These are phyloP conservation scores for Eucalyptus sp. DNA, from an alignment of 345 rosid species.

Conservation along the genomic window DNA sequence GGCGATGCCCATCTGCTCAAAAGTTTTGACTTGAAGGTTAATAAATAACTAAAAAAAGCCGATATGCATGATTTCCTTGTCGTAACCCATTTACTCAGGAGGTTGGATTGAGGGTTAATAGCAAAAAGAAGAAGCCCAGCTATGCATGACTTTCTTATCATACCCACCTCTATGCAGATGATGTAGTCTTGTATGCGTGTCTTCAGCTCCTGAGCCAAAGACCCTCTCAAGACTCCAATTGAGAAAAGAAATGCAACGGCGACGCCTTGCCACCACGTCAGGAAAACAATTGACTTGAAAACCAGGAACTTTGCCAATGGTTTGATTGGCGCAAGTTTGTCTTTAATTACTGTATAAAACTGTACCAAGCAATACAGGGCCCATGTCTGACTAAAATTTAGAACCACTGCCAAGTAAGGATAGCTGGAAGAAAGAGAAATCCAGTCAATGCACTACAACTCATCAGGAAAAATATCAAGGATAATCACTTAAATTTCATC, in stretches of 20 bases:
- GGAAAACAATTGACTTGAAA: slow-evolving; percentile 92
- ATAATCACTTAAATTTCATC: background rate
- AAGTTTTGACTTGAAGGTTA: background rate
- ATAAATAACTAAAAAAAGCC: background rate
- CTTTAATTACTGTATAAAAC: slow-evolving; percentile 83
- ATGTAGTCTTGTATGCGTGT: slow-evolving; percentile 92
- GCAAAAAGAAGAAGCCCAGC: background rate
- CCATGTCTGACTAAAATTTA: slow-evolving; percentile 97
- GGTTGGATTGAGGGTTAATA: background rate
- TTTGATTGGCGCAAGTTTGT: slow-evolving; percentile 77
- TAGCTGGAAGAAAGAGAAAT: slow-evolving; percentile 42
- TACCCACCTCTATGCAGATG: slow-evolving; percentile 83
- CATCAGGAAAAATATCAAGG: background rate
- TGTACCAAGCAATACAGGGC: slow-evolving; percentile 97
- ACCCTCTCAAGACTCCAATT: slow-evolving; percentile 74
- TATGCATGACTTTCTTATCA: background rate
- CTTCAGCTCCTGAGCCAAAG: slow-evolving; percentile 84
- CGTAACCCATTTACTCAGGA: slow-evolving; percentile 52
- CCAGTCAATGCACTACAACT: background rate
- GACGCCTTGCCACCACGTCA: slow-evolving; percentile 99
- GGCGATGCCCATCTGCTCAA: slow-evolving; percentile 87
- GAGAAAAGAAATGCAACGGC: slow-evolving; percentile 89
- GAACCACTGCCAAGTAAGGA: slow-evolving; percentile 92
- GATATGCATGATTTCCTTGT: background rate
- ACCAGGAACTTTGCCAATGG: slow-evolving; percentile 94